These are phyloP conservation scores for Botrytis hyacinthi DNA, from an alignment of 2,329 filamentous ascomycete species.

Conservation along the genomic window DNA sequence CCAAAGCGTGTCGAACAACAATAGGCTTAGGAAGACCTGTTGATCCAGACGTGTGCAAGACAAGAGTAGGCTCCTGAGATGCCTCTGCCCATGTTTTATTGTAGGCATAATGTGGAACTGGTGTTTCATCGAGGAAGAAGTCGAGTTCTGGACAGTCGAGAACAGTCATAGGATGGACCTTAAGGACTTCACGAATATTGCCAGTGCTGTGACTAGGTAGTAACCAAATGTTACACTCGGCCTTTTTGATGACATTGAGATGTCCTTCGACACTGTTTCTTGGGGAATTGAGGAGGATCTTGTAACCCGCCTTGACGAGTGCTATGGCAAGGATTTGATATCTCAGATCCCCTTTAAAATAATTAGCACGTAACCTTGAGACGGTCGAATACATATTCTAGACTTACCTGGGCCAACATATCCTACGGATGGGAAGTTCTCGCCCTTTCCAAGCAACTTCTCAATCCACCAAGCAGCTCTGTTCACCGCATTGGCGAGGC, in stretches of 20 bases:
- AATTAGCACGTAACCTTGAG: neutral
- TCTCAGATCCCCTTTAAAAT: conserved; percentile 14
- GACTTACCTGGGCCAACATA: conserved; percentile 20
- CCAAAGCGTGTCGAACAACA: conserved; percentile 14
- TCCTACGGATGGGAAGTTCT: conserved; percentile 20
- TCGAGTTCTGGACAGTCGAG: conserved; percentile 17
- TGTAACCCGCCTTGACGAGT: conserved; percentile 14
- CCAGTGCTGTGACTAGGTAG: neutral
- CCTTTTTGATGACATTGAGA: conserved; percentile 17
- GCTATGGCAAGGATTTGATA: conserved; percentile 18
- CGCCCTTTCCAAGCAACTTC: conserved; percentile 28
- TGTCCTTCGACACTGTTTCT: conserved; percentile 17
- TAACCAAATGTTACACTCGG: conserved; percentile 16
- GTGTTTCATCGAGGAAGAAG: conserved; percentile 15
- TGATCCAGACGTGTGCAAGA: conserved; percentile 27
- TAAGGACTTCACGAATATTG: conserved; percentile 8
- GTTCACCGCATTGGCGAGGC: conserved; percentile 28
- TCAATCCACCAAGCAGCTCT: conserved; percentile 26
- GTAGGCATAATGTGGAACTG: conserved; percentile 20
- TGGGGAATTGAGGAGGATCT: conserved; percentile 16
- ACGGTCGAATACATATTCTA: neutral
- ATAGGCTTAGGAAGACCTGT: conserved; percentile 27
- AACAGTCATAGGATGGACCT: conserved; percentile 5
- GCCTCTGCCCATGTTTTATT: conserved; percentile 32
- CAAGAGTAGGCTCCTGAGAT: conserved; percentile 12